Evolutionary conservation across 2,329 filamentous ascomycete genomes (phyloP), one percentile per base, ranked within the genome.

Genomic region (Sarocladium brachiariae): DNA sequence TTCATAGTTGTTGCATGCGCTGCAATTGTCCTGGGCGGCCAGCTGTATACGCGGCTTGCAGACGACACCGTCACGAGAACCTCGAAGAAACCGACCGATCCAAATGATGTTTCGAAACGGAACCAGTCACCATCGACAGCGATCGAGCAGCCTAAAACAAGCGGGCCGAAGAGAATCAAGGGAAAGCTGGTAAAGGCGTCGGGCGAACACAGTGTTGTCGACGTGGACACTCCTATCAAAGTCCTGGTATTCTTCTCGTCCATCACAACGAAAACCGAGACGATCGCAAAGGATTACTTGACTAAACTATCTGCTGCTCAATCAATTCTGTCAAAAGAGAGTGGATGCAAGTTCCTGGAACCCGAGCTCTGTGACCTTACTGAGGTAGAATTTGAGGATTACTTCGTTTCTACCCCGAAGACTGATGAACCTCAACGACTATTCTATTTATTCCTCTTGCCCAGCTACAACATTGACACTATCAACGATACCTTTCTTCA

Each of bases 391-490:
- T 88, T 92, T 59, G 92, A 99, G 60, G 90, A 96, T 62, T 96
- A 86, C 67, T 97, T 97, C 63, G 82, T 95, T 52, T 79, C 77
- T 2, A 80, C 83, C 1, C 89, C 91, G 0, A 87, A 87, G 63
- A 68, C 77, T 2, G 81, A 84, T 54, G 16, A 18, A 11, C 46
- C 46, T 49, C 4, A 21, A 25, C 46, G 46, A 24, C 80, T 84
- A 58, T 84, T 96, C 59, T 99, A 97, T 67, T 74, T 95, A 34
- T 76, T 97, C 50, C 70, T 97, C 33, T 68, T 96, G 3, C 93
- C 92, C 0, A 91, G 87, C 55, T 97, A 96, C 73, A 95, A 97
- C 62, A 96, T 96, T 61, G 92, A 96, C 61, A 92, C 88, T 7
- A 87, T 95, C 57, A 81, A 96, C 57, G 87, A 91, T 61, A 92